Conservation (phyloP, 139 green algal species). For the Microglena sp. region DNA sequence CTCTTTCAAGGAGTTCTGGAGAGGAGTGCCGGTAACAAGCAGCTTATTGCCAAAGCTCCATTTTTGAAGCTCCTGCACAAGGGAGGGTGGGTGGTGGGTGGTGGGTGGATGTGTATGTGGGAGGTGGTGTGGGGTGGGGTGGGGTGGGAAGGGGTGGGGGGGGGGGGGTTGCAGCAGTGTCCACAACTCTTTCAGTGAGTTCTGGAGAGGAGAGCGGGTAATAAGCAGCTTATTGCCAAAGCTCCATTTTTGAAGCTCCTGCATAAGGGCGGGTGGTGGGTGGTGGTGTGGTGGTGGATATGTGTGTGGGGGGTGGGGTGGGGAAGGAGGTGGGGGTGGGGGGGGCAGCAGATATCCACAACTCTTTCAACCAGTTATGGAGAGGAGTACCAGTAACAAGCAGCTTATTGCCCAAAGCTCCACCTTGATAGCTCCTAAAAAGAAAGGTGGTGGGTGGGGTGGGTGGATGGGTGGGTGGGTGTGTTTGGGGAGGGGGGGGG, state of each 20-base stretch:
- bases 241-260: background rate
- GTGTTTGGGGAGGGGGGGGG: no score
- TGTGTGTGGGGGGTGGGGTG: background rate
- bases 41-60: slow-evolving; percentile 65
- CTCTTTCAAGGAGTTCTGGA: slow-evolving; percentile 61
- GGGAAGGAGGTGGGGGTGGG: background rate
- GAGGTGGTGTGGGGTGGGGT: background rate
- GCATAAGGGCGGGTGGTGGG: background rate
- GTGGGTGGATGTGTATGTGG: background rate
- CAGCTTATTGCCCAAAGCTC: no score
- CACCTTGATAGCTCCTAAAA: no score
- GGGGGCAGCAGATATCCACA: no score
- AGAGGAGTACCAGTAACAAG: background rate
- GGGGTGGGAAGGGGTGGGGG: background rate
- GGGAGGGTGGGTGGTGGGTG: background rate
- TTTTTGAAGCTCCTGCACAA: background rate
- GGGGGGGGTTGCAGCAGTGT: slow-evolving; percentile 50
- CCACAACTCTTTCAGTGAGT: slow-evolving; percentile 56
- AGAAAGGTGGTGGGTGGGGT: no score
- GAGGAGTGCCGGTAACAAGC: slow-evolving; percentile 80
- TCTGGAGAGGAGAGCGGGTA: slow-evolving; percentile 76
- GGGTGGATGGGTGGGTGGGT: no score
- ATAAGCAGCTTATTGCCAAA: slow-evolving; percentile 85
- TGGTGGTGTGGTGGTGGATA: background rate
- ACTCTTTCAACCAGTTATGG: no score